These are phyloP conservation scores for Leccinum longicurvipes DNA, from an alignment of 768 basidiomycete species.

Conservation along the genomic window DNA sequence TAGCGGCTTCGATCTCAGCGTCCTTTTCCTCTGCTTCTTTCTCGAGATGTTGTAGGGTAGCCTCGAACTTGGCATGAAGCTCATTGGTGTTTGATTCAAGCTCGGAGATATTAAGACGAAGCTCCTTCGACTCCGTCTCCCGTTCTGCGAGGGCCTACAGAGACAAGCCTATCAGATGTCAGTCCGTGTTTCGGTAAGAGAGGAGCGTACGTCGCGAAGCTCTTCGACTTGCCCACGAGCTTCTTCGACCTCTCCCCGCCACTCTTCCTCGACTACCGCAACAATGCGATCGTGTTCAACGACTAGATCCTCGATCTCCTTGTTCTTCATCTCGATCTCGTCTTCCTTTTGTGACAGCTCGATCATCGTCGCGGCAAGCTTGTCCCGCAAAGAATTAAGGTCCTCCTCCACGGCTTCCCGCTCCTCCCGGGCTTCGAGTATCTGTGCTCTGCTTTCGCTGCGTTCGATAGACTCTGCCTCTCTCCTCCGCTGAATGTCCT, in stretches of 20 bases:
- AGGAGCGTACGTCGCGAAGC: constrained; percentile 57
- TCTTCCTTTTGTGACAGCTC: constrained; percentile 86
- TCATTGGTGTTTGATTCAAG: constrained; percentile 71
- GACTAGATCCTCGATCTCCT: constrained; percentile 77
- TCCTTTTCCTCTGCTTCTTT: constrained; percentile 78
- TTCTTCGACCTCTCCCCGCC: constrained; percentile 86
- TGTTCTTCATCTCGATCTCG: constrained; percentile 74
- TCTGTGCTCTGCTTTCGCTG: constrained; percentile 67
- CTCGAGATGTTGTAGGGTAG: constrained; percentile 72
- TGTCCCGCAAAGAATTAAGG: constrained; percentile 69
- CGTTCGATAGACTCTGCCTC: constrained; percentile 66
- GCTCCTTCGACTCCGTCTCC: constrained; percentile 73
- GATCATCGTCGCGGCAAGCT: constrained; percentile 74
- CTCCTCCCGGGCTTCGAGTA: constrained; percentile 69
- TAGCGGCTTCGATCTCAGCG: constrained; percentile 66
- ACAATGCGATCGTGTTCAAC: constrained; percentile 71
- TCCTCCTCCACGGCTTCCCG: constrained; percentile 79
- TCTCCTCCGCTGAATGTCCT: constrained; percentile 58
- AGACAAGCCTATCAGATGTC: constrained; percentile 2
- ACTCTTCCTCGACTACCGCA: constrained; percentile 74
- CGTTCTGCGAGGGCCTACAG: constrained; percentile 70
- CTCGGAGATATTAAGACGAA: constrained; percentile 70
- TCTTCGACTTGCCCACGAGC: constrained; percentile 77
- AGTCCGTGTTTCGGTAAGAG: neutral
- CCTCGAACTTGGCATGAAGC: constrained; percentile 70